A percentile compares a stretch with the other conserved stretches of the same genome.
Conservation (phyloP, 2,329 filamentous ascomycete genomes). For the Curvularia sp. region DNA sequence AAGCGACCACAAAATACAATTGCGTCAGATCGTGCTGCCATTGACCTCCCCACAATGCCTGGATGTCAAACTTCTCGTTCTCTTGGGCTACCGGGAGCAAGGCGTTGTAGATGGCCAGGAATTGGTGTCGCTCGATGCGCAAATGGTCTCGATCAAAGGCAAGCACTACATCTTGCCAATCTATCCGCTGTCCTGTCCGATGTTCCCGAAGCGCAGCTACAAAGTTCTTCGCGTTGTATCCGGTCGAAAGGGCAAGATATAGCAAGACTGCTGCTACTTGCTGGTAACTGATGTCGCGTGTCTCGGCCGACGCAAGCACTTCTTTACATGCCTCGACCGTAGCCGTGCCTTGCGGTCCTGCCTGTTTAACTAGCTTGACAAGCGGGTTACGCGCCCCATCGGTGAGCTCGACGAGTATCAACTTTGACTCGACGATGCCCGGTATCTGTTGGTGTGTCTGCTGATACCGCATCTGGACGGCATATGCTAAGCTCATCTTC, state of each 20-base stretch:
- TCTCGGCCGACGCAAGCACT: conserved; percentile 62
- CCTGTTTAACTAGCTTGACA: conserved; percentile 71
- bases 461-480: conserved; percentile 68
- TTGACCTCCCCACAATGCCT: conserved; percentile 84
- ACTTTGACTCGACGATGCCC: conserved; percentile 71
- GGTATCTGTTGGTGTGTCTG: conserved; percentile 70
- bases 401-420: conserved; percentile 72
- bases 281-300: conserved; percentile 75
- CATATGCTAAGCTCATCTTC: conserved; percentile 71
- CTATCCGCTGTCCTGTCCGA: conserved; percentile 62
- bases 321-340: conserved; percentile 74
- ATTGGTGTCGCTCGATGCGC: conserved; percentile 78
- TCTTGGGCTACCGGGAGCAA: conserved; percentile 73
- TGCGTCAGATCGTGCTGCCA: conserved; percentile 90
- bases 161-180: conserved; percentile 74
- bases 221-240: conserved; percentile 72
- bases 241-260: conserved; percentile 69
- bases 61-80: conserved; percentile 76
- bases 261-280: conserved; percentile 83
- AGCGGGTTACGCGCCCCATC: conserved; percentile 66
- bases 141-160: conserved; percentile 82
- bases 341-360: conserved; percentile 75
- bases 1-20: conserved; percentile 90
- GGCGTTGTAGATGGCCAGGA: conserved; percentile 80
- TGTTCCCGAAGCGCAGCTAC: conserved; percentile 65